phyloP scores from a whole-genome alignment of 2,329 filamentous ascomycete genomes.

The Penicillium hesseltinei region DNA sequence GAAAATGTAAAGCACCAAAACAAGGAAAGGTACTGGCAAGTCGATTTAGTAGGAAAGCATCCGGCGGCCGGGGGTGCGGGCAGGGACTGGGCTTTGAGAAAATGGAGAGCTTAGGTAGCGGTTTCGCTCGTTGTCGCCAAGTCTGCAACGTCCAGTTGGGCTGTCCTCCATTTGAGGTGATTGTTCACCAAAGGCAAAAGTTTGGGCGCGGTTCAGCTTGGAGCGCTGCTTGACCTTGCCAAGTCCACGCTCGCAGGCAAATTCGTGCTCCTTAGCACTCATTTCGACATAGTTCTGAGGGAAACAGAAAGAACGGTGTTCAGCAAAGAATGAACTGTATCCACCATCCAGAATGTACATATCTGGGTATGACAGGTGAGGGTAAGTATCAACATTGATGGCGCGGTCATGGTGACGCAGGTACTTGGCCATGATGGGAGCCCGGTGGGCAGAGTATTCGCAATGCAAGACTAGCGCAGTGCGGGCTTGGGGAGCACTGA shows the following conservation, averaged over 20 bases:
- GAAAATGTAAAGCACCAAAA: slow-evolving; percentile 9
- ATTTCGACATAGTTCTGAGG: slow-evolving; percentile 97
- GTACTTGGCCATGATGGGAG: slow-evolving; percentile 92
- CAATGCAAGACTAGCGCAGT: slow-evolving; percentile 92
- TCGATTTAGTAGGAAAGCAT: slow-evolving; percentile 43
- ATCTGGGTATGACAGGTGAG: slow-evolving; percentile 88
- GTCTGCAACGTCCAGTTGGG: slow-evolving; percentile 53
- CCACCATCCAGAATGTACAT: slow-evolving; percentile 96
- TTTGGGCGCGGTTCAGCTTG: slow-evolving; percentile 83
- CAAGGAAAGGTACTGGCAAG: not conserved
- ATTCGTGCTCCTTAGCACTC: slow-evolving; percentile 86
- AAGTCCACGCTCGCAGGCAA: slow-evolving; percentile 91
- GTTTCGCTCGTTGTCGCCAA: slow-evolving; percentile 30
- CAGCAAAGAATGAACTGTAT: slow-evolving; percentile 86
- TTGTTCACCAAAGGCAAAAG: slow-evolving; percentile 88
- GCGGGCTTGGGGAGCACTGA: slow-evolving; percentile 65
- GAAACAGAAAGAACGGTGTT: slow-evolving; percentile 77
- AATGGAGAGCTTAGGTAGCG: slow-evolving; percentile 38
- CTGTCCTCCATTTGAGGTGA: slow-evolving; percentile 61
- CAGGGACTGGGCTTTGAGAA: slow-evolving; percentile 34
- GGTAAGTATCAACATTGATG: slow-evolving; percentile 81
- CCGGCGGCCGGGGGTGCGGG: slow-evolving; percentile 40
- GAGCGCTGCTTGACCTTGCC: slow-evolving; percentile 86
- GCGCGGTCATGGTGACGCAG: slow-evolving; percentile 85
- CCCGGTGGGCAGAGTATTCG: slow-evolving; percentile 96